Conservation (phyloP, 805 yeast genomes). For the Millerozyma acaciae region DNA sequence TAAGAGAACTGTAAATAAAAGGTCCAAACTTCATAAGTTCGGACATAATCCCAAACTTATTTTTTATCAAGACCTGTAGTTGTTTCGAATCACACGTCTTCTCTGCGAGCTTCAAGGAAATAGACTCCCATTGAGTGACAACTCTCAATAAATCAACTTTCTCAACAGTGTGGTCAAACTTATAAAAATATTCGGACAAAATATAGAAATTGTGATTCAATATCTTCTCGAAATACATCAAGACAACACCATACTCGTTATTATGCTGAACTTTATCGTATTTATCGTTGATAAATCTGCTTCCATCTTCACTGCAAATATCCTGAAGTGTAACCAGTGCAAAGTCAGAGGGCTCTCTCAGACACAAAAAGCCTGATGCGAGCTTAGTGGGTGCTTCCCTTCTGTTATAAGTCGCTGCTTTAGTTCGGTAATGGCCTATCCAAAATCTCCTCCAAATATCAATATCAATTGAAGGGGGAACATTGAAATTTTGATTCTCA, state of each 20-base stretch:
- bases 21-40: neutral
- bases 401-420: neutral
- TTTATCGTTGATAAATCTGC: slow-evolving; percentile 1
- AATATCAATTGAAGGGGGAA: slow-evolving; percentile 10
- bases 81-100: too few relatives aligned
- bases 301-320: slow-evolving; percentile 3
- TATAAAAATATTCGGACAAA: neutral
- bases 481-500: slow-evolving; percentile 4
- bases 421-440: slow-evolving; percentile 10
- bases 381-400: neutral
- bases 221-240: neutral
- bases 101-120: too few relatives aligned
- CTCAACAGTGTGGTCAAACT: neutral
- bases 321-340: neutral
- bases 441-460: slow-evolving; percentile 21
- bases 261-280: slow-evolving; percentile 2
- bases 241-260: neutral
- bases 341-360: neutral
- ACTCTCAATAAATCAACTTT: neutral
- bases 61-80: neutral
- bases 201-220: neutral
- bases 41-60: neutral
- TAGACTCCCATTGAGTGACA: neutral
- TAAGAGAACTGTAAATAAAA: neutral
- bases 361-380: neutral